A percentile compares a stretch with the other conserved stretches of the same genome.
Conservation (phyloP, 2,329 filamentous ascomycete species). For the Talaromyces atroroseus region DNA sequence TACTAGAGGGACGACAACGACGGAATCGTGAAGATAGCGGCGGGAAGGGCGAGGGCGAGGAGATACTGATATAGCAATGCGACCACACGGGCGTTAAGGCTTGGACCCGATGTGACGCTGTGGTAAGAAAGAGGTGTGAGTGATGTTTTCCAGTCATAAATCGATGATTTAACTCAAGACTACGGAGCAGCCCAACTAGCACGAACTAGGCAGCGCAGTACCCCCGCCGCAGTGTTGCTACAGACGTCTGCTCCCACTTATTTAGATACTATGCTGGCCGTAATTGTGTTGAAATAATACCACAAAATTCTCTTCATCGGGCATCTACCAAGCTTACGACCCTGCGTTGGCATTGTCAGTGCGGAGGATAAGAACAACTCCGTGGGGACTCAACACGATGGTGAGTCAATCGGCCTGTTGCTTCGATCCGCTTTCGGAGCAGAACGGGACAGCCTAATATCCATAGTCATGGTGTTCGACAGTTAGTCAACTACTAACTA, state of each 20-base stretch:
- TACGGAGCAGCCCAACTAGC: background rate
- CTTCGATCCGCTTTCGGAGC: conserved; percentile 7
- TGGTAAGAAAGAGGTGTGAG: background rate
- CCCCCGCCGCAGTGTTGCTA: too few relatives aligned
- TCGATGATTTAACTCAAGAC: background rate
- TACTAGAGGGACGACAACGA: background rate
- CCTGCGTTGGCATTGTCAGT: background rate
- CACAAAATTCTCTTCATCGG: too few relatives aligned
- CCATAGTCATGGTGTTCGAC: too few relatives aligned
- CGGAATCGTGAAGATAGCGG: background rate
- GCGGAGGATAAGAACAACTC: background rate
- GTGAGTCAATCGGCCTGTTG: too few relatives aligned
- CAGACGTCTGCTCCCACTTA: too few relatives aligned
- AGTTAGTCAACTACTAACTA: too few relatives aligned
- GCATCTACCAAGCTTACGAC: too few relatives aligned
- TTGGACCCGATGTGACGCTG: conserved; percentile 16
- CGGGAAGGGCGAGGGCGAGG: background rate
- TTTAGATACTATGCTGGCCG: too few relatives aligned
- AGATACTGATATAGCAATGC: conserved; percentile 6
- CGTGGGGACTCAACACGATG: background rate
- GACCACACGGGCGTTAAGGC: conserved; percentile 13
- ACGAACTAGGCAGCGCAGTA: too few relatives aligned
- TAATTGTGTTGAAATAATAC: too few relatives aligned
- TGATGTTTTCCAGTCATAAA: conserved; percentile 4
- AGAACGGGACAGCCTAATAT: too few relatives aligned